Conservation (phyloP, 2,329 filamentous ascomycete species). For the Seiridium unicorne region DNA sequence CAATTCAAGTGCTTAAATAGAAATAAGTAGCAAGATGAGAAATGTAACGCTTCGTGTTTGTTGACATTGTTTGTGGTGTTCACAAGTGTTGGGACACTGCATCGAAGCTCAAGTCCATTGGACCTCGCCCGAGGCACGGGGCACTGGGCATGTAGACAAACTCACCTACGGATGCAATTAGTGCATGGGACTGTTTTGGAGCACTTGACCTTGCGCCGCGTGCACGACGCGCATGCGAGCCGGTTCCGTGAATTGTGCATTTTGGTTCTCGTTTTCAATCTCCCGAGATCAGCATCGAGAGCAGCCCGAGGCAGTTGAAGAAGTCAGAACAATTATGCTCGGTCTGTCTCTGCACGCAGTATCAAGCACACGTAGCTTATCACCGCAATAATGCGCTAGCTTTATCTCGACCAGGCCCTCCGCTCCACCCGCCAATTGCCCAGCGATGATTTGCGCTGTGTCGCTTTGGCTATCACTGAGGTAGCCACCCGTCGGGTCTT, state of each 20-base stretch:
- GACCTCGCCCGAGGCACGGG: not conserved
- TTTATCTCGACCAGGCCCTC: not conserved
- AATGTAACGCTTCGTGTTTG: no score
- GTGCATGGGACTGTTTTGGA: slow-evolving; percentile 38
- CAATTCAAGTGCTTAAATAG: no score
- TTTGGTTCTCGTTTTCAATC: not conserved
- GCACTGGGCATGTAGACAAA: not conserved
- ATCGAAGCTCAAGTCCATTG: no score
- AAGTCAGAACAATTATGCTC: not conserved
- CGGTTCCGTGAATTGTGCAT: slow-evolving; percentile 15
- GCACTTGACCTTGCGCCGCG: slow-evolving; percentile 33
- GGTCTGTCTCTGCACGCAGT: not conserved
- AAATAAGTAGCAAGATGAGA: no score
- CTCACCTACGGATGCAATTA: slow-evolving; percentile 33
- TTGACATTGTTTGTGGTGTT: no score
- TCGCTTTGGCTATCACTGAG: not conserved
- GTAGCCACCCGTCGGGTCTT: not conserved
- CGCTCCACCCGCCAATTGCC: not conserved
- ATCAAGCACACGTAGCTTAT: not conserved
- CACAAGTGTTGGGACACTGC: no score
- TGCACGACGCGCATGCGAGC: slow-evolving; percentile 28
- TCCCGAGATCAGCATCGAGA: not conserved
- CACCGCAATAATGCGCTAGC: not conserved
- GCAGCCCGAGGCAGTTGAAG: no score
- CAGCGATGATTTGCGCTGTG: not conserved